Evolutionary conservation across 2,329 filamentous ascomycete species (phyloP).

Genomic region (Didymella lethalis): DNA sequence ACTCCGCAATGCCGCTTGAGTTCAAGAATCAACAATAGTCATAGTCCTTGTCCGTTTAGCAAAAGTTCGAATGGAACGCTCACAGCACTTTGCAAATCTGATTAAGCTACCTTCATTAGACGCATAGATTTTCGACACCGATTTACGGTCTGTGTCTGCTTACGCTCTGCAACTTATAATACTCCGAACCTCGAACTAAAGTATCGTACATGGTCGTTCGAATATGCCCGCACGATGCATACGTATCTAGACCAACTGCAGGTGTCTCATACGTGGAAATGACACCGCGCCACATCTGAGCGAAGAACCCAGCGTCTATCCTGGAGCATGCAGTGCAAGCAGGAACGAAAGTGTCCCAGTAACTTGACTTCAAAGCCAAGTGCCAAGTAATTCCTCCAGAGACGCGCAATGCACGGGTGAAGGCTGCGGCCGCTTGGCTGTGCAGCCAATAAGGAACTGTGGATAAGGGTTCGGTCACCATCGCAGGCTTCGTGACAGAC

Average conservation of each 20-base stretch:
- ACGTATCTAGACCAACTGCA: too few species aligned
- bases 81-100: not conserved
- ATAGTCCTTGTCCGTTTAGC: too few species aligned
- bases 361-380: not conserved
- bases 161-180: not conserved
- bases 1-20: too few species aligned
- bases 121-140: not conserved
- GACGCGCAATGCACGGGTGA: constrained; percentile 14
- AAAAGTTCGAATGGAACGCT: too few species aligned
- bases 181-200: too few species aligned
- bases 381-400: constrained; percentile 1
- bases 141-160: not conserved
- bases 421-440: not conserved
- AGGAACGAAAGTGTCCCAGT: not conserved
- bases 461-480: constrained; percentile 10
- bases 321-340: not conserved
- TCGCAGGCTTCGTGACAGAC: too few species aligned
- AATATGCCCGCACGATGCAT: too few species aligned
- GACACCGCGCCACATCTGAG: too few species aligned
- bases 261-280: too few species aligned
- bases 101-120: too few species aligned
- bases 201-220: too few species aligned
- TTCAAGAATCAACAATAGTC: too few species aligned
- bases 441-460: constrained; percentile 9
- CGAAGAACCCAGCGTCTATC: not conserved